Evolutionary conservation across 148 eudicot species (phyloP).

Genomic region (Polygonum aviculare): DNA sequence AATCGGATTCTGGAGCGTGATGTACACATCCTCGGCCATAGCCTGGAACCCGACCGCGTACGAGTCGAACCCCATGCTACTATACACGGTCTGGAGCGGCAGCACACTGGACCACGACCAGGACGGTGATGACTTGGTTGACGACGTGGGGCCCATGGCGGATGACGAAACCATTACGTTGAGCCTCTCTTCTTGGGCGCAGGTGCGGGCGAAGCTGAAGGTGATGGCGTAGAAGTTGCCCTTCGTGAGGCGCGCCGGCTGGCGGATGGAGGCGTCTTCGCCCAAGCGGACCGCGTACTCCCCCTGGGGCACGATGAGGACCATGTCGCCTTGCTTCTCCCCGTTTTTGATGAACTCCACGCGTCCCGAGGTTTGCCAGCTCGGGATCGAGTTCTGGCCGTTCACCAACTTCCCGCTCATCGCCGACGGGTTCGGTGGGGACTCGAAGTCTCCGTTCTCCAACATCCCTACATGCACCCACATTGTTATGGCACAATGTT

Average conservation of each 20-base stretch:
- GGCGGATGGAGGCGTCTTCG: background rate
- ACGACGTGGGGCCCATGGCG: slow-evolving; percentile 5
- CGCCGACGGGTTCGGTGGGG: slow-evolving; percentile 5
- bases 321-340: slow-evolving; percentile 3
- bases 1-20: slow-evolving; percentile 29
- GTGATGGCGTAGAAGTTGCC: slow-evolving; percentile 3
- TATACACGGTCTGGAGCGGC: slow-evolving; percentile 40
- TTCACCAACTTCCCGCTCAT: slow-evolving; percentile 1
- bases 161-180: slow-evolving; percentile 25
- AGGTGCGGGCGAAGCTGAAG: slow-evolving; percentile 10
- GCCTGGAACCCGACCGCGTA: slow-evolving; percentile 42
- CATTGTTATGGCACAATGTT: too few relatives aligned
- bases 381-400: slow-evolving; percentile 1
- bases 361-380: slow-evolving; percentile 2
- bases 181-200: slow-evolving; percentile 6
- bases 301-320: slow-evolving; percentile 1
- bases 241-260: background rate
- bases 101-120: slow-evolving; percentile 17
- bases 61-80: slow-evolving; percentile 41
- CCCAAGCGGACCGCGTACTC: slow-evolving; percentile 1
- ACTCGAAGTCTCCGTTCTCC: slow-evolving; percentile 5
- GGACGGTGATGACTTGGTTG: background rate
- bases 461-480: background rate
- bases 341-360: slow-evolving; percentile 2
- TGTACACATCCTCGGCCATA: slow-evolving; percentile 17